Conservation (phyloP, 139 green algal species). For the Tetraselmis striata region DNA sequence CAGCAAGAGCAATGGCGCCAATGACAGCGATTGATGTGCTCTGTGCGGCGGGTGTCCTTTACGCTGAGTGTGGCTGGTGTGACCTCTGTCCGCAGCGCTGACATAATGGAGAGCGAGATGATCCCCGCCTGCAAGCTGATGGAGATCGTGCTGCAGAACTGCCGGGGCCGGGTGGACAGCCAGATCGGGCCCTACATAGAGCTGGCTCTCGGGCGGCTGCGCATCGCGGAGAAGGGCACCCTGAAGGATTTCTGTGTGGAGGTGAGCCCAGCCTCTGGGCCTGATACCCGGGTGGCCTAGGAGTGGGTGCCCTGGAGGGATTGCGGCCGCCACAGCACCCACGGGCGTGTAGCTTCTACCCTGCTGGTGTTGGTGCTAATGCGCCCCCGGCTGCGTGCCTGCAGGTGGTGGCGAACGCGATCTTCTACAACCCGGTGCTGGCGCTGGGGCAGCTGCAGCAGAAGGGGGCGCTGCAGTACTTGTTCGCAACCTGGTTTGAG, state of each 20-base stretch:
- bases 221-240: background rate
- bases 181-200: constrained; percentile 67
- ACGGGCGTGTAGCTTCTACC: too few species aligned
- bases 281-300: too few species aligned
- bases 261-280: background rate
- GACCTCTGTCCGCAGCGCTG: too few species aligned
- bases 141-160: constrained; percentile 74
- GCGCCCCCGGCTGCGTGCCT: too few species aligned
- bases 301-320: background rate
- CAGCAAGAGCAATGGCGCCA: too few species aligned
- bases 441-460: constrained; percentile 51
- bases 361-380: constrained; percentile 59
- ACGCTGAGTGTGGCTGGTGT: too few species aligned
- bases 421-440: constrained; percentile 87
- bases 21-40: too few species aligned
- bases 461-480: constrained; percentile 15
- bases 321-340: too few species aligned
- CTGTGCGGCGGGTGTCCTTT: too few species aligned
- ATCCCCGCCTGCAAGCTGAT: constrained; percentile 73
- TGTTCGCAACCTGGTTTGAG: constrained; percentile 55
- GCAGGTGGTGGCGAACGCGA: constrained; percentile 61
- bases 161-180: constrained; percentile 65
- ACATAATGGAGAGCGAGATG: constrained; percentile 58
- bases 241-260: constrained; percentile 27
- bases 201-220: constrained; percentile 35